Base-by-base conservation (phyloP, 2,329 filamentous ascomycete species). In the Exophiala mesophila region DNA sequence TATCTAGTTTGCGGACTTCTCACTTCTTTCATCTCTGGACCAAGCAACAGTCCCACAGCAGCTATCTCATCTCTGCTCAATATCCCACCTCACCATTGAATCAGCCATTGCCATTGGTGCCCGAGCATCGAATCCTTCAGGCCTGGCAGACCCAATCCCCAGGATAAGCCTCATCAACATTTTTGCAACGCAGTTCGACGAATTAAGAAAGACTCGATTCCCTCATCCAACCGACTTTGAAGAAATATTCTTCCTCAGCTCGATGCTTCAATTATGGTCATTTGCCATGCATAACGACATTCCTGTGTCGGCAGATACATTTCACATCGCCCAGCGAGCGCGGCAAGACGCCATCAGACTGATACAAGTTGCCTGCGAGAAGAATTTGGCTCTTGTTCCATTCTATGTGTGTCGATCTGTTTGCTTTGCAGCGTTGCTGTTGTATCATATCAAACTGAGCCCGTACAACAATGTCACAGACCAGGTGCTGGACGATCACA, bases 131-230 rank as follows among this genome's bases (percentile, higher is more conserved):
- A 42, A 42, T 19, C n/a, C 33, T 10, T 20, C 44, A 3, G 44
- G 44, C 18, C 18, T 47, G 15, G 36, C 36, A 1, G 44, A 47
- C 3, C 44, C 44, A 7, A 17, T 21, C 5, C 7, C 39, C 4
- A 34, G 44, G 24, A 35, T 47, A 21, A 47, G 44, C 33, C 29
- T 47, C 18, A 43, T 47, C 35, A 47, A 43, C 10, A 30, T 48
- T 12, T 48, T 48, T 34, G 41, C 19, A 3, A 19, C 26, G 15
- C 36, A 48, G 10, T 45, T 48, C n/a, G 38, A 41, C 31, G 32
- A 40, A 6, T 28, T 48, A 5, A 30, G 30, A 4, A 15, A 16
- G 5, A 23, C 19, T 8, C 28, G 30, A 5, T 32, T 48, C 29
- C 32, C 41, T 1, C 4, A 29, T 24, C 31, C 36, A 9, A 33